Percentiles rank a stretch among this genome's conserved stretches.
These are phyloP conservation scores for Ascocoryne sarcoides DNA, from an alignment of 2,329 filamentous ascomycete species.

Conservation along the genomic window DNA sequence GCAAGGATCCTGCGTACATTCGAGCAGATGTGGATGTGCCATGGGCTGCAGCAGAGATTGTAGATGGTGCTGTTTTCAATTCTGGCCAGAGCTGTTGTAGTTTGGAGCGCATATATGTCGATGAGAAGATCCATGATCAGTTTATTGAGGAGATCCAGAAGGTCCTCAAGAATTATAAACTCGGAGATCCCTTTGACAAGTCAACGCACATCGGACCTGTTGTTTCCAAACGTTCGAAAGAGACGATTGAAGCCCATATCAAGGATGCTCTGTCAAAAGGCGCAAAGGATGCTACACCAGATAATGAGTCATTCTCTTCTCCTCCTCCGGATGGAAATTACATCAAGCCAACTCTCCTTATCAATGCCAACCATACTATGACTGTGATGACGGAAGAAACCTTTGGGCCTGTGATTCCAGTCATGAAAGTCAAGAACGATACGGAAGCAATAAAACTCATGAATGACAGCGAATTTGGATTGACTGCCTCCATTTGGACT, in stretches of 20 bases:
- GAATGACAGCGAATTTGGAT: conserved; percentile 90
- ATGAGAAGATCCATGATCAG: conserved; percentile 71
- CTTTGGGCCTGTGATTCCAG: conserved; percentile 84
- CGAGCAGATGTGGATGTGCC: conserved; percentile 75
- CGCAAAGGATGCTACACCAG: conserved; percentile 74
- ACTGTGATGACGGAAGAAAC: conserved; percentile 88
- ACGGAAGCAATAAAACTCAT: conserved; percentile 75
- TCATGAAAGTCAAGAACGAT: conserved; percentile 78
- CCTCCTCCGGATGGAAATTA: conserved; percentile 77
- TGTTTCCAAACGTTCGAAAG: conserved; percentile 69
- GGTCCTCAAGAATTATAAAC: conserved; percentile 70
- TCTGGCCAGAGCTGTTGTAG: conserved; percentile 97
- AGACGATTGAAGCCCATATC: conserved; percentile 70
- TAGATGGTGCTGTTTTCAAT: conserved; percentile 95
- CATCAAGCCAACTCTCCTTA: conserved; percentile 76
- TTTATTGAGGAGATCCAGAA: conserved; percentile 74
- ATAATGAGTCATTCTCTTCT: conserved; percentile 66
- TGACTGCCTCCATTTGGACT: conserved; percentile 97
- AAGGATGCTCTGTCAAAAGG: conserved; percentile 76
- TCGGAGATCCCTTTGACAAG: conserved; percentile 80
- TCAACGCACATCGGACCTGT: conserved; percentile 81
- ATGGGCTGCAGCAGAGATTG: conserved; percentile 90
- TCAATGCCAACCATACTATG: conserved; percentile 74
- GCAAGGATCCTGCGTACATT: conserved; percentile 91
- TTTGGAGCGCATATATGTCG: conserved; percentile 84